Conservation (phyloP, 148 eudicot genomes). For the Dysphania ambrosioides region DNA sequence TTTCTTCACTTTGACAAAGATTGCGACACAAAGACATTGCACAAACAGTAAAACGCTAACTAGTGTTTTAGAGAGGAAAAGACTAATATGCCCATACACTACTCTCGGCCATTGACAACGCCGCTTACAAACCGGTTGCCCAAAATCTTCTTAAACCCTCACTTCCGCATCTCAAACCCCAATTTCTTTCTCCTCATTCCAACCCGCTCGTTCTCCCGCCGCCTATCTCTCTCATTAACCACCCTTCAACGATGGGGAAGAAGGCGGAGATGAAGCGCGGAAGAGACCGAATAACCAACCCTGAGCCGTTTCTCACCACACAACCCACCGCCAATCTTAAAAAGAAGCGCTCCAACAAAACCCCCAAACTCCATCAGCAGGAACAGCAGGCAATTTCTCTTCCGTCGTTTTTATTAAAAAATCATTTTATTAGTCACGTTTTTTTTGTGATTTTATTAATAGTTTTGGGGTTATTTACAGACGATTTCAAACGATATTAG, state of each 20-base stretch:
- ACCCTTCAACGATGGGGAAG: neutral
- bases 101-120: too few relatives aligned
- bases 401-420: neutral
- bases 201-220: too few relatives aligned
- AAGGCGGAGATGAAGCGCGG: slow-evolving; percentile 52
- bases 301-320: slow-evolving; percentile 48
- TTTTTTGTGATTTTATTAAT: neutral
- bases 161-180: too few relatives aligned
- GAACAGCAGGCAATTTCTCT: slow-evolving; percentile 36
- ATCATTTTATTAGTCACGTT: neutral
- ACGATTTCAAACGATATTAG: slow-evolving; percentile 56
- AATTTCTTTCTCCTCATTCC: too few relatives aligned
- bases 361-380: slow-evolving; percentile 60
- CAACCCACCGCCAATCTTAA: slow-evolving; percentile 32
- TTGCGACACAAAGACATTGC: too few relatives aligned
- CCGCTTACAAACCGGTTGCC: too few relatives aligned
- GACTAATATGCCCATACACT: too few relatives aligned
- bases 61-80: too few relatives aligned
- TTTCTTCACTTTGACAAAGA: too few relatives aligned
- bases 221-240: too few relatives aligned
- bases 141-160: too few relatives aligned
- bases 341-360: slow-evolving; percentile 49
- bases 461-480: slow-evolving; percentile 26
- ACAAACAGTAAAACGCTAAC: too few relatives aligned
- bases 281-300: slow-evolving; percentile 45